These are phyloP conservation scores for Aspergillus pseudotamarii DNA, from an alignment of 2,329 filamentous ascomycete genomes.

Conservation along the genomic window DNA sequence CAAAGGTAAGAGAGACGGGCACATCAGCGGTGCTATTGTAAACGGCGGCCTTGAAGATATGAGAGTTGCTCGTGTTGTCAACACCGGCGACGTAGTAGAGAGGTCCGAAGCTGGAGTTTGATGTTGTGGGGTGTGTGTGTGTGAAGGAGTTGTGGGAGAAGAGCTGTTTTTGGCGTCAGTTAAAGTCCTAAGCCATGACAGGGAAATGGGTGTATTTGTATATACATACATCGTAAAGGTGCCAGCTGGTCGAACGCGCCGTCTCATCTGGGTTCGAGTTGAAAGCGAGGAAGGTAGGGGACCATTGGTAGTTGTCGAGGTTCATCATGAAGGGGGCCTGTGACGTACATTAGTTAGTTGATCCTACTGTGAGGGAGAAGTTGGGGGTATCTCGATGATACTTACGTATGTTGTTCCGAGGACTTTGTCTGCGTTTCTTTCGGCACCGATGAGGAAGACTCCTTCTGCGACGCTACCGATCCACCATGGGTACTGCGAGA, in stretches of 20 bases:
- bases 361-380: not conserved
- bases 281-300: conserved; percentile 34
- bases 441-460: conserved; percentile 65
- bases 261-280: conserved; percentile 33
- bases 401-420: conserved; percentile 33
- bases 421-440: conserved; percentile 56
- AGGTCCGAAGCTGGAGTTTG: conserved; percentile 42
- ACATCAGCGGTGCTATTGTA: conserved; percentile 51
- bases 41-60: conserved; percentile 51
- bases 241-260: conserved; percentile 33
- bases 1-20: conserved; percentile 38
- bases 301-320: conserved; percentile 31
- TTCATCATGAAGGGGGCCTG: conserved; percentile 35
- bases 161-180: conserved; percentile 35
- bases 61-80: conserved; percentile 37
- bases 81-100: conserved; percentile 52
- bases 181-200: conserved; percentile 8
- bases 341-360: not conserved
- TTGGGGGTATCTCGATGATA: not conserved
- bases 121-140: conserved; percentile 46
- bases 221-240: conserved; percentile 32
- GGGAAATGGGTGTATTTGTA: conserved; percentile 8
- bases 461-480: conserved; percentile 66
- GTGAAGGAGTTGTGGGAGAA: conserved; percentile 50
- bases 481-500: conserved; percentile 58